Conservation (phyloP, 106 monocot genomes). For the Dioscorea alata region DNA sequence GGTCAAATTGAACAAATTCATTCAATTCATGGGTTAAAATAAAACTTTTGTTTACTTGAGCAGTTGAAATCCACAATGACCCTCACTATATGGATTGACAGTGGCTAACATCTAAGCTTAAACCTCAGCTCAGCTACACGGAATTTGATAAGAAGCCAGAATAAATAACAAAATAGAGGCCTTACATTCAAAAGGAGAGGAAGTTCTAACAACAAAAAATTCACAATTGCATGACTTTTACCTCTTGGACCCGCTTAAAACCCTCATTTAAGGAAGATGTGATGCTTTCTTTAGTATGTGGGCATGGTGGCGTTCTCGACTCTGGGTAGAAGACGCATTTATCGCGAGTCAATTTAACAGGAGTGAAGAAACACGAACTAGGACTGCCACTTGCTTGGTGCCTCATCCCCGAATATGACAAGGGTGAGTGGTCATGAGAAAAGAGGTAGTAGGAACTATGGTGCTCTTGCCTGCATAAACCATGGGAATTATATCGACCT, state of each 20-base stretch:
- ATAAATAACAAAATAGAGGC: no score
- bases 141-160: no score
- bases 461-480: conserved; percentile 48
- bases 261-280: conserved; percentile 8
- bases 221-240: not conserved
- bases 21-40: no score
- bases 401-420: conserved; percentile 14
- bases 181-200: not conserved
- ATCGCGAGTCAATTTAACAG: conserved; percentile 23
- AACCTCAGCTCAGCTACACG: no score
- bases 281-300: conserved; percentile 8
- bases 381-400: conserved; percentile 12
- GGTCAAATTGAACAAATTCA: no score
- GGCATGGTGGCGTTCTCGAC: conserved; percentile 3
- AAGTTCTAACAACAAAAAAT: no score
- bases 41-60: no score
- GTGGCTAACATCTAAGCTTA: no score
- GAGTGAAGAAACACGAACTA: conserved; percentile 13
- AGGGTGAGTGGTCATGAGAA: conserved; percentile 28
- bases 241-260: conserved; percentile 15
- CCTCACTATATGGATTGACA: no score
- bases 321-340: conserved; percentile 6
- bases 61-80: no score
- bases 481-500: conserved; percentile 19
- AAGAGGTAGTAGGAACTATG: conserved; percentile 52